Percentiles rank a stretch among this genome's conserved stretches.
Evolutionary conservation across 139 green algal genomes (phyloP).

Genomic region (Limnomonas spitsbergensis): DNA sequence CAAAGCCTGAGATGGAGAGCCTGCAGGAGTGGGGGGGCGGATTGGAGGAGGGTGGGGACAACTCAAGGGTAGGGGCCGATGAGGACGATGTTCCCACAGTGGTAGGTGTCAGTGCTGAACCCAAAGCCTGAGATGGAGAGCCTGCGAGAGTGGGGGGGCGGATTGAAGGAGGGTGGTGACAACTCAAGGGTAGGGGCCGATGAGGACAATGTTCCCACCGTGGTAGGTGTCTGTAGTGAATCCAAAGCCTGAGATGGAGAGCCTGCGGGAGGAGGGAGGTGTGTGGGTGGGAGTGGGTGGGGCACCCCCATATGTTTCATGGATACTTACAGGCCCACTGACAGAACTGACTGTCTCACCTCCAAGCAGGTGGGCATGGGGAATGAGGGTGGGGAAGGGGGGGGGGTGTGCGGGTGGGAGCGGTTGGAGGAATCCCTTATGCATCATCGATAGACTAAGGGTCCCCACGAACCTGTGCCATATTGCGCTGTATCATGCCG

Average conservation of each 20-base stretch:
- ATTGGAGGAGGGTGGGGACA: conserved; percentile 16
- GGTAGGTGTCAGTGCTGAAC: conserved; percentile 21
- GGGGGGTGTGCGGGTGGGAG: too few relatives aligned
- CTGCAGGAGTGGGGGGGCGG: conserved; percentile 9
- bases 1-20: conserved; percentile 15
- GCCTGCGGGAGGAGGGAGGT: too few relatives aligned
- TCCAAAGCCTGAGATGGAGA: conserved; percentile 12
- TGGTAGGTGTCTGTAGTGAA: conserved; percentile 22
- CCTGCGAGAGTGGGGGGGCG: too few relatives aligned
- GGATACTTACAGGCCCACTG: too few relatives aligned
- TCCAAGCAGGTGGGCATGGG: too few relatives aligned
- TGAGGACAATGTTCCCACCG: neutral
- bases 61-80: conserved; percentile 20
- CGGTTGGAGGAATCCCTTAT: too few relatives aligned
- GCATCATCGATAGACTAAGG: too few relatives aligned
- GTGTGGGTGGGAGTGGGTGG: conserved; percentile 3
- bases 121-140: conserved; percentile 14
- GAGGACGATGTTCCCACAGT: neutral
- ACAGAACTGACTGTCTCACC: too few relatives aligned
- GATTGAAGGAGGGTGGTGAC: conserved; percentile 17
- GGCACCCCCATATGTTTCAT: too few relatives aligned
- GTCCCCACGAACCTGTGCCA: too few relatives aligned
- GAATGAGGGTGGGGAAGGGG: too few relatives aligned
- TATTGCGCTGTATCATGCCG: too few relatives aligned
- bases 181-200: conserved; percentile 19